These are phyloP conservation scores for Herpetospermum pedunculosum DNA, from an alignment of 306 rosid genomes.

Conservation along the genomic window DNA sequence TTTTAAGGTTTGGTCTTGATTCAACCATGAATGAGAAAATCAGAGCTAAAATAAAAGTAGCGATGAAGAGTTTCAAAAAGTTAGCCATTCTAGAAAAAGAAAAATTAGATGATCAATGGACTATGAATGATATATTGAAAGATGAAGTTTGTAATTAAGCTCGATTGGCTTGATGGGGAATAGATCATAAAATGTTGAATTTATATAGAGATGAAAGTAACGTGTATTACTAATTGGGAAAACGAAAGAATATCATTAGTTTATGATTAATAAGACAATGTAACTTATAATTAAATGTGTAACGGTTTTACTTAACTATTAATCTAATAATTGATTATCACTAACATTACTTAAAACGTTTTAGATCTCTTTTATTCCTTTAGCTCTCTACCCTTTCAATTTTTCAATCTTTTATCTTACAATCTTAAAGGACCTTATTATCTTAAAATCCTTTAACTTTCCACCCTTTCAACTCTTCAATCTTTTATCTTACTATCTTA, in stretches of 20 bases:
- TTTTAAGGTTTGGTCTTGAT: not conserved
- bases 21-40: not conserved
- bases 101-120: not conserved
- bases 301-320: not conserved
- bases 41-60: not conserved
- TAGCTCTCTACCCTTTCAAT: not conserved
- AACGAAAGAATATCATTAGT: not conserved
- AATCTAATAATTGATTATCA: not conserved
- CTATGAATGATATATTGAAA: not conserved
- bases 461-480: too few relatives aligned
- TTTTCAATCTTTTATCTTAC: not conserved
- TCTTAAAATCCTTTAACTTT: too few relatives aligned
- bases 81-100: not conserved
- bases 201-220: not conserved
- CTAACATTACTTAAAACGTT: not conserved
- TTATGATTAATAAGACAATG: not conserved
- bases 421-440: too few relatives aligned
- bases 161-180: not conserved
- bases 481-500: too few relatives aligned
- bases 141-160: not conserved
- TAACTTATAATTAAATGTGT: not conserved
- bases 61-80: not conserved
- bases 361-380: not conserved
- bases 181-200: not conserved
- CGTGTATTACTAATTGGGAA: not conserved